These are phyloP conservation scores for Lentinus polychrous DNA, from an alignment of 1,284 basidiomycete species.

Conservation along the genomic window DNA sequence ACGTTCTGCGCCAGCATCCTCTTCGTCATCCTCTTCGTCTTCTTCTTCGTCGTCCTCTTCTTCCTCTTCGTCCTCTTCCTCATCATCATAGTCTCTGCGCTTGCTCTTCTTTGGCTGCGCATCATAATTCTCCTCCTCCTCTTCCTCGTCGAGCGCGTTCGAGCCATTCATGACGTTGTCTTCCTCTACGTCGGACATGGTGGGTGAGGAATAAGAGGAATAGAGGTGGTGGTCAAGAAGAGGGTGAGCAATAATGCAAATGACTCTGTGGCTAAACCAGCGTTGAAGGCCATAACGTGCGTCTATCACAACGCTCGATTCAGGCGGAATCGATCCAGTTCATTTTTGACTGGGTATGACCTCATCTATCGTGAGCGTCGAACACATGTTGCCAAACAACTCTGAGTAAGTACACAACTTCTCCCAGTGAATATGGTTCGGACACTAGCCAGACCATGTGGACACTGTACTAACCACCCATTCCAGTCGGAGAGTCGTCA, in stretches of 20 bases:
- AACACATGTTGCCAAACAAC: too few relatives aligned
- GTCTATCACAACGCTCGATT: too few relatives aligned
- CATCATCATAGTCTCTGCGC: constrained; percentile 34
- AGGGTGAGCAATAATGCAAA: background rate
- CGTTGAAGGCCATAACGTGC: too few relatives aligned
- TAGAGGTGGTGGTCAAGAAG: background rate
- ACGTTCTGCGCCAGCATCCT: constrained; percentile 32
- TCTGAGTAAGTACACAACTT: too few relatives aligned
- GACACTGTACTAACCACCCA: too few relatives aligned
- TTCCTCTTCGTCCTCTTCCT: constrained; percentile 48
- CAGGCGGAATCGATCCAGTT: too few relatives aligned
- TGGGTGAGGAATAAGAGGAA: constrained; percentile 8
- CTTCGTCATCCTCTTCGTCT: constrained; percentile 33
- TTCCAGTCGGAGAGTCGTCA: too few relatives aligned
- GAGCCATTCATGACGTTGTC: constrained; percentile 17
- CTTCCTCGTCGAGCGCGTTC: constrained; percentile 29
- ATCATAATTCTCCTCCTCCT: constrained; percentile 24
- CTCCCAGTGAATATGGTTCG: too few relatives aligned
- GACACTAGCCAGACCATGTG: too few relatives aligned
- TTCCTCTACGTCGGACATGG: constrained; percentile 52
- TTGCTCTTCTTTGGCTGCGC: constrained; percentile 21
- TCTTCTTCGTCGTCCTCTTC: constrained; percentile 47
- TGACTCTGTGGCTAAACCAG: too few relatives aligned
- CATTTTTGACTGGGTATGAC: too few relatives aligned
- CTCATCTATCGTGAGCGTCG: too few relatives aligned